phyloP scores from a whole-genome alignment of 345 rosid species.

The Erodium maritimum region DNA sequence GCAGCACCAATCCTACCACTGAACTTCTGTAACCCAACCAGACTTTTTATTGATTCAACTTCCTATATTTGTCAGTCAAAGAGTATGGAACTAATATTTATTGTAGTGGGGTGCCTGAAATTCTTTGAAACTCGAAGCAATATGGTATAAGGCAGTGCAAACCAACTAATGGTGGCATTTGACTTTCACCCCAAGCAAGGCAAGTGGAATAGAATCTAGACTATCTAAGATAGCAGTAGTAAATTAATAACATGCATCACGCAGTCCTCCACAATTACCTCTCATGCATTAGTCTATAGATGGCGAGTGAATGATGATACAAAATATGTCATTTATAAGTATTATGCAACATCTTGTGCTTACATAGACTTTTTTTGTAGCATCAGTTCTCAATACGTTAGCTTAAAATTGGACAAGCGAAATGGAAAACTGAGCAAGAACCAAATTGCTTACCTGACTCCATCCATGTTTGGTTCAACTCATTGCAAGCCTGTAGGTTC shows the following conservation, averaged over 20 bases:
- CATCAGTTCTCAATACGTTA: background rate
- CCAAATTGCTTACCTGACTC: constrained; percentile 58
- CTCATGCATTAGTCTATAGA: background rate
- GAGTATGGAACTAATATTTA: background rate
- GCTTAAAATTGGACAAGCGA: background rate
- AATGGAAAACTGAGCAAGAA: background rate
- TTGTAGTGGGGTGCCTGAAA: background rate
- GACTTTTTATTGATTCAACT: background rate
- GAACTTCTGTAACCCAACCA: too few relatives aligned
- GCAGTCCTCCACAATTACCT: background rate
- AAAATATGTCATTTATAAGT: background rate
- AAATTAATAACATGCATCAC: background rate
- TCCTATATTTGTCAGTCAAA: background rate
- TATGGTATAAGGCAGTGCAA: background rate
- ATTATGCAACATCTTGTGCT: background rate
- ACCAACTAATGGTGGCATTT: background rate
- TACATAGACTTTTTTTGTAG: background rate
- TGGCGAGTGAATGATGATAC: background rate
- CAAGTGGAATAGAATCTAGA: background rate
- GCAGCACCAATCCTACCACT: background rate
- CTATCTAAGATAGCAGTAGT: background rate
- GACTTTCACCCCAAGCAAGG: background rate
- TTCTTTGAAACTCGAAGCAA: background rate
- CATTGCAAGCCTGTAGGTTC: constrained; percentile 74
- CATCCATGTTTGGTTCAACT: constrained; percentile 90